Percentiles rank a stretch among this genome's conserved stretches.
These are phyloP conservation scores for Deinandra increscens DNA, from an alignment of 129 eudicot species.

Conservation along the genomic window DNA sequence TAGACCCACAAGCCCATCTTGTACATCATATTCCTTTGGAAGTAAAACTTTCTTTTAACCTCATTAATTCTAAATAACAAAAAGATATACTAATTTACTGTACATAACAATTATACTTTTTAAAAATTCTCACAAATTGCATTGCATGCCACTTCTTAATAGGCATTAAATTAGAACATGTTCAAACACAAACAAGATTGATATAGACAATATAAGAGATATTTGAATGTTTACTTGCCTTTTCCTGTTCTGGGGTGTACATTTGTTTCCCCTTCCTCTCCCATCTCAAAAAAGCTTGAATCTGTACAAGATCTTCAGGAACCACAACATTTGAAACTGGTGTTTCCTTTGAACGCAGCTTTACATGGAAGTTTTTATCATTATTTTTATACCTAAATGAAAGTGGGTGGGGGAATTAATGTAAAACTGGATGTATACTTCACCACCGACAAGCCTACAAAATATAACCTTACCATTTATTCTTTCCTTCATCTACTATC, in stretches of 20 bases:
- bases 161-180: slow-evolving; percentile 12
- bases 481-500: slow-evolving; percentile 69
- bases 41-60: slow-evolving; percentile 6
- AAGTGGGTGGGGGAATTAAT: not conserved
- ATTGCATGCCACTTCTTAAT: slow-evolving; percentile 6
- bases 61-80: not conserved
- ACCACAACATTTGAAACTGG: slow-evolving; percentile 45
- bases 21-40: slow-evolving; percentile 6
- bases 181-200: slow-evolving; percentile 18
- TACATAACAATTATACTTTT: slow-evolving; percentile 14
- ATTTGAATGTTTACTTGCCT: slow-evolving; percentile 45
- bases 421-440: not conserved
- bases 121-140: not conserved
- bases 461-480: slow-evolving; percentile 56
- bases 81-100: not conserved
- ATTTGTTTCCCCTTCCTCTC: slow-evolving; percentile 92
- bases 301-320: slow-evolving; percentile 96
- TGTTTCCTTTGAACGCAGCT: slow-evolving; percentile 42
- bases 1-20: slow-evolving; percentile 5
- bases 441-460: slow-evolving; percentile 8
- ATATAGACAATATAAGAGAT: slow-evolving; percentile 2
- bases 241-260: slow-evolving; percentile 86
- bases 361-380: slow-evolving; percentile 63
- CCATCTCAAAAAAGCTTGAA: slow-evolving; percentile 95
- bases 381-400: slow-evolving; percentile 65